These are phyloP conservation scores for Chlamydomonas sphaeroides DNA, from an alignment of 139 green algal genomes.

Conservation along the genomic window DNA sequence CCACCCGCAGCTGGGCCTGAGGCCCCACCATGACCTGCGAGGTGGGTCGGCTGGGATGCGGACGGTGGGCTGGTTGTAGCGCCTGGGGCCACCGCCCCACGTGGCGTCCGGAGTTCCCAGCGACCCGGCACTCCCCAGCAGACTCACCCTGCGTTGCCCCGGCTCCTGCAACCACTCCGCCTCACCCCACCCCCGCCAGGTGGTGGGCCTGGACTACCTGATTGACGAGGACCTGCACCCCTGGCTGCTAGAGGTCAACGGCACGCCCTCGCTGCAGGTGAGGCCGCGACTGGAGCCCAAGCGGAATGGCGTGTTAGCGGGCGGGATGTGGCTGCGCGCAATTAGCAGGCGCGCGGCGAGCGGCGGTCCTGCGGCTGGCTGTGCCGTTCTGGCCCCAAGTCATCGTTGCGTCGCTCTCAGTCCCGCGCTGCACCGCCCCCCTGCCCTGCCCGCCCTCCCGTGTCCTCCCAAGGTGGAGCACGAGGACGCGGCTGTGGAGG, in stretches of 20 bases:
- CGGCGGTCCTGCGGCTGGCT: too few relatives aligned
- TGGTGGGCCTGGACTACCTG: slow-evolving; percentile 73
- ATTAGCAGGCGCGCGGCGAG: too few relatives aligned
- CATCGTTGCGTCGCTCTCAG: too few relatives aligned
- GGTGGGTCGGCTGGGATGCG: too few relatives aligned
- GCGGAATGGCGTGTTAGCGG: too few relatives aligned
- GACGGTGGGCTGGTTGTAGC: too few relatives aligned
- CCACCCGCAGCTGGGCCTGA: too few relatives aligned
- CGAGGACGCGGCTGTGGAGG: slow-evolving; percentile 42
- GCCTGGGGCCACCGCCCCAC: background rate
- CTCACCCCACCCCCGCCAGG: slow-evolving; percentile 38
- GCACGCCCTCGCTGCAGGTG: slow-evolving; percentile 64
- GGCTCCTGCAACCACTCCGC: background rate
- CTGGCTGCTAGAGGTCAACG: slow-evolving; percentile 76
- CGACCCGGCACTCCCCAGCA: background rate
- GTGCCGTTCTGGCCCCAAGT: too few relatives aligned
- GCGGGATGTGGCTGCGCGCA: too few relatives aligned
- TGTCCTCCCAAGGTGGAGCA: slow-evolving; percentile 23
- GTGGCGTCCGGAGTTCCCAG: too few relatives aligned
- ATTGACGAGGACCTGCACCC: slow-evolving; percentile 60
- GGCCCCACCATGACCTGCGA: too few relatives aligned
- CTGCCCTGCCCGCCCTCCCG: background rate
- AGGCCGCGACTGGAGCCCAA: too few relatives aligned
- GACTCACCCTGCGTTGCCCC: background rate
- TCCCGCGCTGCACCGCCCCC: background rate